Conservation (phyloP, 2,329 filamentous ascomycete species). For the Penicillium oxalicum region DNA sequence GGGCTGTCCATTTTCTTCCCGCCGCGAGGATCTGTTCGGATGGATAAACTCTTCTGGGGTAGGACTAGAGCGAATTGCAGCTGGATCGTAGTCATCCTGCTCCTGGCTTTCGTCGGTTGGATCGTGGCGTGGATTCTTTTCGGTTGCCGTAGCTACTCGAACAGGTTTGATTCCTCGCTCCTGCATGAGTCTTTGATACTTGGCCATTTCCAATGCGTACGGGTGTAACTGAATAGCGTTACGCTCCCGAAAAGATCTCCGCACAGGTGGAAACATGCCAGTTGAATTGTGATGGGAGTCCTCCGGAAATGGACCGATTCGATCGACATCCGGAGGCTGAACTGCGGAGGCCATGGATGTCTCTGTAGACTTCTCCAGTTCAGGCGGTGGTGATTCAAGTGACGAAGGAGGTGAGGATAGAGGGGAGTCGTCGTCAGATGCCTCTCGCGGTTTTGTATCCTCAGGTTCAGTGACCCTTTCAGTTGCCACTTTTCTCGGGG, state of each 20-base stretch:
- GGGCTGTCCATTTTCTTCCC: constrained; percentile 1
- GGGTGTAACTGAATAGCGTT: constrained; percentile 47
- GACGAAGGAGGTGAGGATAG: constrained; percentile 35
- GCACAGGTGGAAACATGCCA: constrained; percentile 22
- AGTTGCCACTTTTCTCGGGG: constrained; percentile 10
- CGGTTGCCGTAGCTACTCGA: constrained; percentile 23
- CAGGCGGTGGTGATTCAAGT: constrained; percentile 17
- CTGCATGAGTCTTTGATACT: constrained; percentile 38
- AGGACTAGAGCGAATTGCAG: constrained; percentile 29
- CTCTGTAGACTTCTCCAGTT: not conserved
- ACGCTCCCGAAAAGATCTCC: constrained; percentile 38
- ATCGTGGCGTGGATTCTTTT: constrained; percentile 9
- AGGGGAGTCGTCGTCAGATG: constrained; percentile 25
- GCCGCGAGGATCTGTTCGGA: constrained; percentile 17
- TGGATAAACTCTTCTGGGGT: constrained; percentile 27
- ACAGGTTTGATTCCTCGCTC: constrained; percentile 41
- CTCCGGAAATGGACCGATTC: constrained; percentile 18
- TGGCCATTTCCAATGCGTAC: constrained; percentile 42
- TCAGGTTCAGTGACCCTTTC: not conserved
- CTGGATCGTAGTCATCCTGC: constrained; percentile 29
- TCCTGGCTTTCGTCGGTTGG: constrained; percentile 27
- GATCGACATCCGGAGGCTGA: constrained; percentile 8
- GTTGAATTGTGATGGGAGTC: constrained; percentile 25
- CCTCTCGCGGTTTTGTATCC: constrained; percentile 2
- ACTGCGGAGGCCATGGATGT: not conserved